Base-by-base conservation (phyloP, 495 filamentous ascomycete species). In the Jackrogersella minutella region DNA sequence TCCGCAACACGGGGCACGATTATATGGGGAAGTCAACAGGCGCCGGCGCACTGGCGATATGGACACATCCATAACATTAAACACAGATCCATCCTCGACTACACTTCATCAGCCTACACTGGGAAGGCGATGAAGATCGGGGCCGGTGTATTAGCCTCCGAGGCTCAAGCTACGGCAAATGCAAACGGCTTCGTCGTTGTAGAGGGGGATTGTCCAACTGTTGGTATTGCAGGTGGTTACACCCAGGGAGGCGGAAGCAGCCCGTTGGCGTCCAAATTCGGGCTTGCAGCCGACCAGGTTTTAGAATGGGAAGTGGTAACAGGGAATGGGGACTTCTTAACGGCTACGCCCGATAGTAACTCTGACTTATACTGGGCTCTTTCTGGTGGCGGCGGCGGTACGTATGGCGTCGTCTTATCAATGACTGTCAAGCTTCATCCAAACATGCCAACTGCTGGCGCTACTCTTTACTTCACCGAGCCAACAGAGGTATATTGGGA, bases 351-450 rank as follows among this genome's bases (percentile, higher is more conserved):
- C 1, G 49, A 69, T 14, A 62, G 72, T 24, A 76, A 88, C 34
- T 44, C 74, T 0, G 86, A 89, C 26, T 78, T 88, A 2, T 90
- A 82, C 79, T 89, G 82, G 86, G 87, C 87, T 11, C 72, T 88
- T 0, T 72, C 77, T 17, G 87, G 85, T 10, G 86, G 85, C 14
- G 86, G 85, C 8, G 80, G 74, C 13, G 81, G 84, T 4, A 84
- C 79, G 13, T 88, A 79, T 40, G 86, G 79, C 1, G 77, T 86
- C 3, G 81, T 88, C 3, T 70, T 74, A 28, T 82, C 79, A 3
- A 58, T 79, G 19, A 80, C 78, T 0, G 73, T 81, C 6, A 79
- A 76, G 55, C 31, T 30, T 2, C 31, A 47, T 17, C 31, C 17
- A 9, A 13, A 37, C 17, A 24, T 21, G 30, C 31, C 17, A 3